phyloP scores from a whole-genome alignment of 805 yeast genomes.

The Sungouiella blattae region DNA sequence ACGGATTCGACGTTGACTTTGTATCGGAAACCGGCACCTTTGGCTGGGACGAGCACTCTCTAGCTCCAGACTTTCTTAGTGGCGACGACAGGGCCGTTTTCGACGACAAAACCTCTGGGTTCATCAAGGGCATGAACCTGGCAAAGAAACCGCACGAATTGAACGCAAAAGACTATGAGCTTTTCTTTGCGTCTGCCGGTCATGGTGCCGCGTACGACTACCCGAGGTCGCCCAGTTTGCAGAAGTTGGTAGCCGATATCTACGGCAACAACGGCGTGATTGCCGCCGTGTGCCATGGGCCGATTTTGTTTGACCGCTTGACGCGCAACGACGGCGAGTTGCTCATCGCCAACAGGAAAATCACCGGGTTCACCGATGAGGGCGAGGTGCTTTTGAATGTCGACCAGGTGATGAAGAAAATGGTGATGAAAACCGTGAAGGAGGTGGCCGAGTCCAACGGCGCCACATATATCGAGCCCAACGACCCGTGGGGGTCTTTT shows the following conservation, averaged over 20 bases:
- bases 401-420: constrained; percentile 16
- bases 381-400: constrained; percentile 44
- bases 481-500: constrained; percentile 50
- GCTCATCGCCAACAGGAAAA: constrained; percentile 48
- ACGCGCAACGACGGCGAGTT: constrained; percentile 36
- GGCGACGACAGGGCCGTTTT: constrained; percentile 43
- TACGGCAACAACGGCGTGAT: constrained; percentile 53
- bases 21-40: too few species aligned
- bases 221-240: constrained; percentile 48
- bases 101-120: constrained; percentile 36
- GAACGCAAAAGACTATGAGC: constrained; percentile 45
- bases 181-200: constrained; percentile 64
- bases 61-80: constrained; percentile 33
- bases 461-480: constrained; percentile 45
- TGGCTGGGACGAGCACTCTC: constrained; percentile 59
- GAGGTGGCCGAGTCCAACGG: constrained; percentile 32
- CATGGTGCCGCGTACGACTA: constrained; percentile 61
- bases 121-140: constrained; percentile 33
- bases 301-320: constrained; percentile 52
- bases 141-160: constrained; percentile 49
- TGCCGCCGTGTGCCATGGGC: constrained; percentile 68
- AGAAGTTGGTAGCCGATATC: constrained; percentile 42
- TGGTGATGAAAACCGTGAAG: constrained; percentile 34
- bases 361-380: constrained; percentile 58
- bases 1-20: too few species aligned